Conservation (phyloP, 2,329 filamentous ascomycete species). For the Amauroascus verrucosus region DNA sequence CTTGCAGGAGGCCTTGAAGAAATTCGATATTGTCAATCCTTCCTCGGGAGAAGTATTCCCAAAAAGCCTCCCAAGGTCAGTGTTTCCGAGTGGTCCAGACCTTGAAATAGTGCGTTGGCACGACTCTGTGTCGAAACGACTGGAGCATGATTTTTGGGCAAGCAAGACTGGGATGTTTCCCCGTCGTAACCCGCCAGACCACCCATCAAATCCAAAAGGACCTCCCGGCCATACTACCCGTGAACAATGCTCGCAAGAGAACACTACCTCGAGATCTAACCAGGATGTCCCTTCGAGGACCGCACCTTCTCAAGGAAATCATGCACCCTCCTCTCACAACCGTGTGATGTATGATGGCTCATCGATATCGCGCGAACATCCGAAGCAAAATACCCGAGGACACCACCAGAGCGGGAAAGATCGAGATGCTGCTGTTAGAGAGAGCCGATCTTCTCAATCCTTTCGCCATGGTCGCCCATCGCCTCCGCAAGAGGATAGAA, state of each 20-base stretch:
- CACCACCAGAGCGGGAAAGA: background rate
- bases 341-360: background rate
- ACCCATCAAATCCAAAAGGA: conserved; percentile 12
- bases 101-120: conserved; percentile 80
- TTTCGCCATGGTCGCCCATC: conserved; percentile 1
- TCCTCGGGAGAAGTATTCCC: conserved; percentile 50
- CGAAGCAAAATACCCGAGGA: background rate
- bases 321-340: background rate
- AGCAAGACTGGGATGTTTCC: conserved; percentile 26
- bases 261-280: background rate
- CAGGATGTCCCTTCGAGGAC: background rate
- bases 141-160: conserved; percentile 52
- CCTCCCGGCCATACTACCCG: background rate
- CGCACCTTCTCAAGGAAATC: background rate
- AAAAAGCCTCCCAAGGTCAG: conserved; percentile 54
- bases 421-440: background rate
- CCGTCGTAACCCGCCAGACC: conserved; percentile 26
- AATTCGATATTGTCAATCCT: conserved; percentile 67
- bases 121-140: conserved; percentile 58
- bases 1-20: conserved; percentile 65
- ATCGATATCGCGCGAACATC: background rate
- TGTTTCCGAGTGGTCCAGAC: conserved; percentile 64
- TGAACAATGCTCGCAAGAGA: conserved; percentile 3
- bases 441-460: conserved; percentile 8
- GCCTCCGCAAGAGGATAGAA: background rate